Percentiles rank a stretch among this genome's conserved stretches.
Conservation (phyloP, 192 early-diverging fungal genomes). For the Coemansia aciculifera region DNA sequence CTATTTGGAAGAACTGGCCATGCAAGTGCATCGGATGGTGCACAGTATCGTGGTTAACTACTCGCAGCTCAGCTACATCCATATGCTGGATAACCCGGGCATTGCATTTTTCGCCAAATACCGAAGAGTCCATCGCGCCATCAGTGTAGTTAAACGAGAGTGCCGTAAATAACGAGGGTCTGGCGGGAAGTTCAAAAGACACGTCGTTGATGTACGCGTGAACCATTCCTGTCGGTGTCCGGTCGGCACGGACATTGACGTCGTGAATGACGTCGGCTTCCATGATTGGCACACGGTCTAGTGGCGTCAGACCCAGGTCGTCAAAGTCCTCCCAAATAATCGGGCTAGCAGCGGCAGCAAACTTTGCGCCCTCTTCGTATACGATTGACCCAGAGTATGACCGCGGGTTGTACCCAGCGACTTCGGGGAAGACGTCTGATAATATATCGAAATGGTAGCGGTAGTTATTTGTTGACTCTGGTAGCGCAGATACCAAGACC, state of each 20-base stretch:
- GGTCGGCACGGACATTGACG: conserved; percentile 33
- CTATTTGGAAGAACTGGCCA: conserved; percentile 82
- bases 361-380: conserved; percentile 39
- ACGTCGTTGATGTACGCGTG: conserved; percentile 73
- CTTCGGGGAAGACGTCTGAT: conserved; percentile 64
- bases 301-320: conserved; percentile 58
- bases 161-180: conserved; percentile 65
- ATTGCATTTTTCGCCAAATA: conserved; percentile 63
- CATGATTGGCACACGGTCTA: conserved; percentile 38
- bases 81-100: conserved; percentile 62
- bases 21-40: conserved; percentile 81
- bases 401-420: conserved; percentile 55
- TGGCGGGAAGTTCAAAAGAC: conserved; percentile 60
- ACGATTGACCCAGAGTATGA: conserved; percentile 58
- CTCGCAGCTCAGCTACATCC: conserved; percentile 63
- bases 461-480: conserved; percentile 61
- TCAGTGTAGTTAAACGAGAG: conserved; percentile 57
- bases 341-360: background rate
- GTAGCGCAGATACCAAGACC: conserved; percentile 72
- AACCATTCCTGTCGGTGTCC: conserved; percentile 62
- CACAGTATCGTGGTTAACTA: conserved; percentile 70
- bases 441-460: conserved; percentile 67
- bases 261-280: conserved; percentile 42
- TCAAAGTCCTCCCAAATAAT: conserved; percentile 52
- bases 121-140: conserved; percentile 41